These are phyloP conservation scores for Piper longum DNA, from an alignment of 164 flowering plant genomes.

Conservation along the genomic window DNA sequence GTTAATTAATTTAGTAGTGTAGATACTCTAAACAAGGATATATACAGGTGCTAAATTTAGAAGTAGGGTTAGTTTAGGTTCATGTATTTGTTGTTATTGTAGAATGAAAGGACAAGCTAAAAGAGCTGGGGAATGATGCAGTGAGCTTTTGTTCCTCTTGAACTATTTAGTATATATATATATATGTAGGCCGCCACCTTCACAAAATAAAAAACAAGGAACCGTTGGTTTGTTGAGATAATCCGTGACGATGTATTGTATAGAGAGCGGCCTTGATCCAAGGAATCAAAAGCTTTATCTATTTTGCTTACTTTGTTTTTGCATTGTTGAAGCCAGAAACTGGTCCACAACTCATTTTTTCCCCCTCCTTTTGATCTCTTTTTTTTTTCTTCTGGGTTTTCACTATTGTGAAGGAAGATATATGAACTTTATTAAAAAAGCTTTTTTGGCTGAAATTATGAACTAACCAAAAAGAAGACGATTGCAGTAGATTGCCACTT, in stretches of 20 bases:
- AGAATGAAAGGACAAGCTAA: slow-evolving; percentile 9
- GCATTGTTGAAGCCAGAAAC: slow-evolving; percentile 44
- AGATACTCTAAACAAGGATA: not conserved
- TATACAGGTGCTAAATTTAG: slow-evolving; percentile 37
- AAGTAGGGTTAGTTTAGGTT: slow-evolving; percentile 8
- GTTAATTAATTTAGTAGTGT: not conserved
- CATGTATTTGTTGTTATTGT: slow-evolving; percentile 9
- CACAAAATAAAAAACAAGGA: slow-evolving; percentile 11
- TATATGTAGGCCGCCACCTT: slow-evolving; percentile 17
- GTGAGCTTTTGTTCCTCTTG: slow-evolving; percentile 29
- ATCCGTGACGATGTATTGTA: slow-evolving; percentile 14
- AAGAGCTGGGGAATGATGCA: not conserved
- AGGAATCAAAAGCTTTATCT: slow-evolving; percentile 23
- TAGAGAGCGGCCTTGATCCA: slow-evolving; percentile 25
- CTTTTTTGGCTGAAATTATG: no score
- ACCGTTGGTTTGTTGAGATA: slow-evolving; percentile 22
- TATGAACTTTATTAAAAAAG: no score
- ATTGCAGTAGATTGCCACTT: no score
- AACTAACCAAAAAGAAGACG: no score
- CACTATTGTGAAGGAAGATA: slow-evolving; percentile 4
- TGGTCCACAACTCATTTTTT: slow-evolving; percentile 22
- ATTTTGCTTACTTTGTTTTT: slow-evolving; percentile 23
- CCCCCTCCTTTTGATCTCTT: slow-evolving; percentile 17
- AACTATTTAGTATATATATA: not conserved
- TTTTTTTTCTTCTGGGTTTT: slow-evolving; percentile 11